Base-by-base conservation (phyloP, 768 basidiomycete genomes). In the Pulveroboletus frians region DNA sequence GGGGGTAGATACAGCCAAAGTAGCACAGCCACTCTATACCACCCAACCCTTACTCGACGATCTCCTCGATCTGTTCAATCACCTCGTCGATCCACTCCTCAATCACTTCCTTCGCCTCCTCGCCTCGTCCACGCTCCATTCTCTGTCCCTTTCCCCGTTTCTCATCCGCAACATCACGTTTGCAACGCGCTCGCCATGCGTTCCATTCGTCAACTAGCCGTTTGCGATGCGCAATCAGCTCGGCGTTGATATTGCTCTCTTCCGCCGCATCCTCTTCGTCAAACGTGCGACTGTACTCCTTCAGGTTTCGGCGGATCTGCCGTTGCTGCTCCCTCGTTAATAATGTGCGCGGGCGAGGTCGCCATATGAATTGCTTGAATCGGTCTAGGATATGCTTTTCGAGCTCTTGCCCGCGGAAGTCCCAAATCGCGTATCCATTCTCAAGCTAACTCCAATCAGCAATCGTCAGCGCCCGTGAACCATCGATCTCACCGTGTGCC, bases 321-420 rank as follows among this genome's bases (percentile, higher is more conserved):
- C 84, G 84, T 63, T 96, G 92, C 52, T 92, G 83, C 43, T 96
- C 93, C 64, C 87, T 91, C 41, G 83, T 77, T 49, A 99, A 76
- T 43, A 98, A 71, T 3, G 90, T 87, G 10, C 83, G 80, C 4
- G 96, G 92, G n/a, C 96, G 85, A 21, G 95, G 94, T 31, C 96
- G 85, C 95, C 95, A 99, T 53, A 97, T 80, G 71, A 98, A 92
- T 69, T 99, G 96, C 75, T 99, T 99, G 81, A 99, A 98, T 49
- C 87, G 83, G 65, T 98, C 96, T 54, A 88, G 75, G 50, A 92
- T 82, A 43, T 85, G 84, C 65, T 90, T 88, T 65, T 87, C 79
- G n/a, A 93, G 75, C 66, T 95, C 91, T 67, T 91, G 86, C n/a
- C 95, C 96, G 46, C 88, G 87, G 80, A 96, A 97, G 71, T 98